These are phyloP conservation scores for Andrographis paniculata DNA, from an alignment of 305 asterid species.

Conservation along the genomic window DNA sequence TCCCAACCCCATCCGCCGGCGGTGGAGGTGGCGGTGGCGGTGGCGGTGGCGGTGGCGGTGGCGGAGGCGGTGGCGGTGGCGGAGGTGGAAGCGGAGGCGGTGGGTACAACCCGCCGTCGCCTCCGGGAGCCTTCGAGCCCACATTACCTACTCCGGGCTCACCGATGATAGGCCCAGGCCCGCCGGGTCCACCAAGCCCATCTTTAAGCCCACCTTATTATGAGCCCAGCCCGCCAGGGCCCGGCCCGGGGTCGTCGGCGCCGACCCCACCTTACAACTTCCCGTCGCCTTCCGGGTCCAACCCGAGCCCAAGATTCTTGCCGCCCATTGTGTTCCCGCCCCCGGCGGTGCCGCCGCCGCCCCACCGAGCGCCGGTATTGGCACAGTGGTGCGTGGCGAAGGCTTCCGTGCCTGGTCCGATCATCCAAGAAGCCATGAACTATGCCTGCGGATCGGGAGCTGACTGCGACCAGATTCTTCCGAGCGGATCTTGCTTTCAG, in stretches of 20 bases:
- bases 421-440: conserved; percentile 84
- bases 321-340: conserved; percentile 85
- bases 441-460: conserved; percentile 92
- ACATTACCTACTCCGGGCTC: conserved; percentile 28
- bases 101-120: conserved; percentile 30
- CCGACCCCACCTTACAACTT: conserved; percentile 24
- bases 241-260: neutral
- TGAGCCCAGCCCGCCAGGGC: conserved; percentile 24
- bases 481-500: conserved; percentile 61
- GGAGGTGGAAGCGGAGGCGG: too few relatives aligned
- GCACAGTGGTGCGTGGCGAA: conserved; percentile 92
- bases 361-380: conserved; percentile 28
- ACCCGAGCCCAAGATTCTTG: conserved; percentile 46
- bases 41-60: neutral
- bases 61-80: too few relatives aligned
- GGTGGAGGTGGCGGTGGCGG: too few relatives aligned
- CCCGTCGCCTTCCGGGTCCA: conserved; percentile 30
- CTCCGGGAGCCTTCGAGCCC: conserved; percentile 22
- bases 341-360: conserved; percentile 76
- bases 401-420: conserved; percentile 83
- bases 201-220: conserved; percentile 30
- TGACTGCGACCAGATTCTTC: conserved; percentile 59
- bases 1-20: conserved; percentile 30
- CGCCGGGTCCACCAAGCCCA: conserved; percentile 30
- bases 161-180: conserved; percentile 14